A percentile compares a stretch with the other conserved stretches of the same genome.
Conservation (phyloP, 2,329 filamentous ascomycete species). For the Penicillium hordei region DNA sequence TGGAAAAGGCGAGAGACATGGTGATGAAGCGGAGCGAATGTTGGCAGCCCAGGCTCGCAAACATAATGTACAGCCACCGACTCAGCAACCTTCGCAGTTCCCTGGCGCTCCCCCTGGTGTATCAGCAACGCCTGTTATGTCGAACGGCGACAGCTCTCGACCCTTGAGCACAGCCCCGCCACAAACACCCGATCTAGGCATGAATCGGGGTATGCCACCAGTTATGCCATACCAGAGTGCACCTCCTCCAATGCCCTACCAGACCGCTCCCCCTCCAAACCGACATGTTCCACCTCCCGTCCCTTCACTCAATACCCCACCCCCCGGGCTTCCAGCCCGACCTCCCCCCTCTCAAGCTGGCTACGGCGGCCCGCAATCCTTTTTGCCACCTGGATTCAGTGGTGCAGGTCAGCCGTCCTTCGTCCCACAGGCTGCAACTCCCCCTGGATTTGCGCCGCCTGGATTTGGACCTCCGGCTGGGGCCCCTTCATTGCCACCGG, state of each 20-base stretch:
- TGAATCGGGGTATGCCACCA: conserved; percentile 44
- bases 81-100: conserved; percentile 70
- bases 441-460: conserved; percentile 51
- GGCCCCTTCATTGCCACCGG: conserved; percentile 41
- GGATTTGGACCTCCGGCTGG: conserved; percentile 46
- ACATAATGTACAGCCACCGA: conserved; percentile 83
- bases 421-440: conserved; percentile 43
- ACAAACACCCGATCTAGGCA: conserved; percentile 32
- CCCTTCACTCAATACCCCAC: conserved; percentile 46
- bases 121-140: conserved; percentile 45
- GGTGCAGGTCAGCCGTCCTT: conserved; percentile 31
- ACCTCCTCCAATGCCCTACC: conserved; percentile 45
- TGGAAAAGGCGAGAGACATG: conserved; percentile 93
- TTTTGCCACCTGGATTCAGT: conserved; percentile 42
- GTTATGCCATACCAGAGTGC: conserved; percentile 43
- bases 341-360: conserved; percentile 69
- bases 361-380: conserved; percentile 60
- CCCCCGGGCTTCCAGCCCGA: conserved; percentile 61
- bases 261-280: conserved; percentile 44
- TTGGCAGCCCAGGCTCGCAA: conserved; percentile 90
- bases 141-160: conserved; percentile 42
- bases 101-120: conserved; percentile 48
- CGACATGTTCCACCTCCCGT: conserved; percentile 60
- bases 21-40: conserved; percentile 88
- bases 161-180: conserved; percentile 33